Base-by-base conservation (phyloP, 2,329 filamentous ascomycete species). In the Thielaviopsis cerberus region DNA sequence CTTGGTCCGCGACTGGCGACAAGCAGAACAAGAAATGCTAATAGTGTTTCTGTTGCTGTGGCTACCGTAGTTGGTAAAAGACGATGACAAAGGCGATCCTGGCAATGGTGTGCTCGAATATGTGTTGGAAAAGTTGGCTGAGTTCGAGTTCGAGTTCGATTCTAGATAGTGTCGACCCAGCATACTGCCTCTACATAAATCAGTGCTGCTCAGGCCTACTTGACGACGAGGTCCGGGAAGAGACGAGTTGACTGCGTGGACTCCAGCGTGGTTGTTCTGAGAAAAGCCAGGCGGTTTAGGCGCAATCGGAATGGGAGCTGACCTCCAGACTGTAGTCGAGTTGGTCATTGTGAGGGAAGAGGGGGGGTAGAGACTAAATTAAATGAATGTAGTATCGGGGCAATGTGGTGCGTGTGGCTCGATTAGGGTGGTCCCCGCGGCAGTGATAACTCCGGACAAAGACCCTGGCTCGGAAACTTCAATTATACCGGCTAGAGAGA, bases 1-100 rank as follows among this genome's bases (percentile, higher is more conserved):
- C 70, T 83, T 83, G 65, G 80, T 81, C 68, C 86, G 85, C 63
- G 85, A 80, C 69, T 79, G 77, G 62, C 83, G 77, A 69, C 88
- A 92, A 61, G 84, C 80, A 72, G 88, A 84, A 70, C 85, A 88
- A 45, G 82, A 79, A 58, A 77, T 72, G 59, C 70, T 65, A 60
- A 73, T 72, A 56, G 73, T 70, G 60, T 69, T 67, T 62, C 68
- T 66, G 59, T 68, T 67, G 65, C 67, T 66, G 71, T 60, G 54
- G n/a, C 51, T 52, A 17, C 34, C 51, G 8, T 51, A 54, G 41
- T 45, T 37, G 55, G 56, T 51, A 53, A 57, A 51, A 4, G 58
- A 60, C 41, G 58, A 52, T 52, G 50, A 52, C 17, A 24, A 17
- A n/a, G 50, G 25, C 23, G 50, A 52, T 10, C 23, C 50, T 2